phyloP scores from a whole-genome alignment of 1,284 basidiomycete species.

The Wolfiporia cocos region DNA sequence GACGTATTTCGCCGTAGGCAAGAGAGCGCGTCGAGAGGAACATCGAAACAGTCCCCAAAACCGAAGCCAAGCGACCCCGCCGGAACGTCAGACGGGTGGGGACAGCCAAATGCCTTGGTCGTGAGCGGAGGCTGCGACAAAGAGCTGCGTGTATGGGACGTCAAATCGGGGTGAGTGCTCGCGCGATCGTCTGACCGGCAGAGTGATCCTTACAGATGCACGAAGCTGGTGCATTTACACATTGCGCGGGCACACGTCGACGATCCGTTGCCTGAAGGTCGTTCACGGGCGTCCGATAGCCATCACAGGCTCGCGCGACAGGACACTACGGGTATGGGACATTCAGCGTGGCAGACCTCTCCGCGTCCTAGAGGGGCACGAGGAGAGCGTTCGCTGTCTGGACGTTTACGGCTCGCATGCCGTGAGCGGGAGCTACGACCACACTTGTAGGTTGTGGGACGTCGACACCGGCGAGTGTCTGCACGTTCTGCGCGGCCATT shows the following conservation, averaged over 20 bases:
- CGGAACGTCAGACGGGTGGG: slow-evolving; percentile 62
- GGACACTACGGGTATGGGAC: slow-evolving; percentile 90
- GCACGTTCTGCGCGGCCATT: slow-evolving; percentile 84
- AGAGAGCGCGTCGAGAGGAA: slow-evolving; percentile 2
- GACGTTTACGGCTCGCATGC: slow-evolving; percentile 80
- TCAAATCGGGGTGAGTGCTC: slow-evolving; percentile 61
- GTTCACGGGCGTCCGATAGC: slow-evolving; percentile 85
- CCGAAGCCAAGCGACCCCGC: slow-evolving; percentile 55
- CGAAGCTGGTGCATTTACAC: slow-evolving; percentile 72
- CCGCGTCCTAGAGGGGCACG: slow-evolving; percentile 76
- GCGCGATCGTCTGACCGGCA: too few species aligned
- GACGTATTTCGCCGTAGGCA: slow-evolving; percentile 2
- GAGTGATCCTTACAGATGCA: not conserved
- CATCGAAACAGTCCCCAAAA: slow-evolving; percentile 17
- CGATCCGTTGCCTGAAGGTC: slow-evolving; percentile 88
- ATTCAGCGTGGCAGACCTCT: slow-evolving; percentile 72
- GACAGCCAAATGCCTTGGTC: slow-evolving; percentile 62
- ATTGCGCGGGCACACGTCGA: slow-evolving; percentile 84
- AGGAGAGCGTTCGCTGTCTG: slow-evolving; percentile 80
- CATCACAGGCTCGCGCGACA: slow-evolving; percentile 86
- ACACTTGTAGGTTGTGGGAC: slow-evolving; percentile 67
- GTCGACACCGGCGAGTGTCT: slow-evolving; percentile 79
- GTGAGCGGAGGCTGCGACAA: slow-evolving; percentile 95
- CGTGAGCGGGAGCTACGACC: slow-evolving; percentile 90
- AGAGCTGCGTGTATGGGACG: slow-evolving; percentile 88